phyloP scores from a whole-genome alignment of 1,139 yeast species.

The Nakaseomyces kungkrabaensis region DNA sequence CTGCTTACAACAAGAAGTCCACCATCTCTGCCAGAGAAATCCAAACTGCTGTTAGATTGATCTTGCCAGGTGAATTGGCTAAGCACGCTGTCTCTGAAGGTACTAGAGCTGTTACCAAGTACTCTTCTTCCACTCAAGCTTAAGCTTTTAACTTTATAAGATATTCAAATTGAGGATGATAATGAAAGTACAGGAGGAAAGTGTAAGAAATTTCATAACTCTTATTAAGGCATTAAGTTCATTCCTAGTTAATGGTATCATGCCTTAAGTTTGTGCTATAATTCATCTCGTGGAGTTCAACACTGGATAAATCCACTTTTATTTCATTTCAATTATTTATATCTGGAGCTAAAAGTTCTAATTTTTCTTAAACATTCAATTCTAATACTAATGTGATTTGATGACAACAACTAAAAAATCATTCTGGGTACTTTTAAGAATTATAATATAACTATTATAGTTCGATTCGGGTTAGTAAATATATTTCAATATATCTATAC shows the following conservation, averaged over 20 bases:
- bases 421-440: neutral
- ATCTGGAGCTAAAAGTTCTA: neutral
- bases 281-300: neutral
- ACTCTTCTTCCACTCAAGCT: constrained; percentile 62
- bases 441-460: neutral
- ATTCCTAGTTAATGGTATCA: no score
- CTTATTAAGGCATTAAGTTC: no score
- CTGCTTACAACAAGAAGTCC: constrained; percentile 99
- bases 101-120: constrained; percentile 99
- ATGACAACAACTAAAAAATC: neutral
- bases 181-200: no score
- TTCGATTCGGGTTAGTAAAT: neutral
- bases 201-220: no score
- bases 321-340: no score
- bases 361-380: neutral
- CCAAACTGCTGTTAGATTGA: constrained; percentile 98
- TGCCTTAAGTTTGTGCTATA: constrained; percentile 1
- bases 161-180: no score
- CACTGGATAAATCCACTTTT: neutral
- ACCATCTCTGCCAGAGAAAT: constrained; percentile 99
- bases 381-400: constrained; percentile 1
- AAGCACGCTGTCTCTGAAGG: constrained; percentile 99
- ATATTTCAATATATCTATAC: neutral
- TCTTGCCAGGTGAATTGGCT: constrained; percentile 99
- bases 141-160: constrained; percentile 24